These are phyloP conservation scores for Penicillium egyptiacum DNA, from an alignment of 495 filamentous ascomycete species.

Conservation along the genomic window DNA sequence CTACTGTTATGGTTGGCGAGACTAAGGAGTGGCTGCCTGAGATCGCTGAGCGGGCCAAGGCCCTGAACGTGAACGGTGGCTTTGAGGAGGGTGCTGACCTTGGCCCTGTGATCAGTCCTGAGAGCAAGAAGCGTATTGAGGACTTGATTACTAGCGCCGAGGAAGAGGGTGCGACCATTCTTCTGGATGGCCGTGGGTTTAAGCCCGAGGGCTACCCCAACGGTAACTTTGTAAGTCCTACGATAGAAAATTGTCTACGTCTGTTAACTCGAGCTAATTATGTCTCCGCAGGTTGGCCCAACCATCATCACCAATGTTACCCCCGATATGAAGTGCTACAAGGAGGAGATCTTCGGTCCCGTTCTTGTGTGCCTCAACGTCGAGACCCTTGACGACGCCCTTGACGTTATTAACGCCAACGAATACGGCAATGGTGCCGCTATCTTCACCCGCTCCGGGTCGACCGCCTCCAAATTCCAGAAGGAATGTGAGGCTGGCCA, in stretches of 20 bases:
- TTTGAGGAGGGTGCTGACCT: constrained; percentile 94
- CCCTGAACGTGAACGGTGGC: constrained; percentile 86
- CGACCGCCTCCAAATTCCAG: constrained; percentile 63
- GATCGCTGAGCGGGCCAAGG: constrained; percentile 86
- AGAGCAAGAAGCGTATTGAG: constrained; percentile 89
- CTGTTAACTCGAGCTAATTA: neutral
- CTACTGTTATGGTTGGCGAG: constrained; percentile 90
- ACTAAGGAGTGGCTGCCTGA: constrained; percentile 91
- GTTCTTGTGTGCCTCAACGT: constrained; percentile 64
- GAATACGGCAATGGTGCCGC: constrained; percentile 71
- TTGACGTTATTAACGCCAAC: constrained; percentile 64
- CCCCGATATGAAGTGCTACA: constrained; percentile 90
- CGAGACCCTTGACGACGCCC: constrained; percentile 77
- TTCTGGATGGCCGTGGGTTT: constrained; percentile 89
- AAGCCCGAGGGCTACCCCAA: constrained; percentile 92
- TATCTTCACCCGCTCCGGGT: constrained; percentile 65
- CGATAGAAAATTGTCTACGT: neutral
- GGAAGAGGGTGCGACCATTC: constrained; percentile 88
- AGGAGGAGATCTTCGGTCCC: constrained; percentile 95
- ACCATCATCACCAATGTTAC: constrained; percentile 96
- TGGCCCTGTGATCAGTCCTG: constrained; percentile 93
- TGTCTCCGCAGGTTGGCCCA: constrained; percentile 60
- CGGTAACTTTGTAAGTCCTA: constrained; percentile 78
- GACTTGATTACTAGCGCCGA: constrained; percentile 84
- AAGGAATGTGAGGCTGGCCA: constrained; percentile 61